Conservation (phyloP, 805 yeast genomes). For the Cyberlindnera mississippiensis region DNA sequence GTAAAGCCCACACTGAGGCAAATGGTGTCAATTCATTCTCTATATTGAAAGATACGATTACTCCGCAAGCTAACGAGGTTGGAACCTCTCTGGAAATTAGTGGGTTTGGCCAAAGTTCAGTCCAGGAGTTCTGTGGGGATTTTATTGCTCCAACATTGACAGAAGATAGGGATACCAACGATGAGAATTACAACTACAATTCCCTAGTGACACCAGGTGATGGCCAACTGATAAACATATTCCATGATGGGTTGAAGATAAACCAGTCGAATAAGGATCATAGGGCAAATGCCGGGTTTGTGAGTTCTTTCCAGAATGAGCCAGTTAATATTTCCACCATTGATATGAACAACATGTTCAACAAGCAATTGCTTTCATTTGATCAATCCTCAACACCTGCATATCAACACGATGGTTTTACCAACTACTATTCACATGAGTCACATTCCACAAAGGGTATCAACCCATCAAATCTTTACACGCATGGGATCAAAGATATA, state of each 20-base stretch:
- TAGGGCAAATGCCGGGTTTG: background rate
- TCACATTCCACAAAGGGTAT: background rate
- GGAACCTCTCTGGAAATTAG: too few relatives aligned
- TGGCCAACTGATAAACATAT: background rate
- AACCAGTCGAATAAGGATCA: background rate
- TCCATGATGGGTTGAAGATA: constrained; percentile 3
- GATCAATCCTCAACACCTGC: background rate
- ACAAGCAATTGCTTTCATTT: background rate
- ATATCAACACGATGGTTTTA: background rate
- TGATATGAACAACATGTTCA: background rate
- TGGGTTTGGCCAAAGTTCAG: constrained; percentile 4
- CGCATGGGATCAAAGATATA: background rate
- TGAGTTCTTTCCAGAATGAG: background rate
- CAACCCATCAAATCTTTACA: background rate
- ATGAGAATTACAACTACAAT: constrained; percentile 17
- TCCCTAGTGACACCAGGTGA: background rate
- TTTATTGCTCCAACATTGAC: constrained; percentile 7
- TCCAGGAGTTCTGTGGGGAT: constrained; percentile 1
- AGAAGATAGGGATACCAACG: constrained; percentile 9
- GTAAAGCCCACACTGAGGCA: too few relatives aligned
- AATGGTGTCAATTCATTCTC: too few relatives aligned
- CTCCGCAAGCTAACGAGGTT: background rate
- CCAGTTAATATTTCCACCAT: background rate
- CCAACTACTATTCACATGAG: background rate
- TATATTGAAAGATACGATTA: background rate